Percentiles rank a stretch among this genome's conserved stretches.
Conservation (phyloP, 768 basidiomycete genomes). For the Russula ochroleuca region DNA sequence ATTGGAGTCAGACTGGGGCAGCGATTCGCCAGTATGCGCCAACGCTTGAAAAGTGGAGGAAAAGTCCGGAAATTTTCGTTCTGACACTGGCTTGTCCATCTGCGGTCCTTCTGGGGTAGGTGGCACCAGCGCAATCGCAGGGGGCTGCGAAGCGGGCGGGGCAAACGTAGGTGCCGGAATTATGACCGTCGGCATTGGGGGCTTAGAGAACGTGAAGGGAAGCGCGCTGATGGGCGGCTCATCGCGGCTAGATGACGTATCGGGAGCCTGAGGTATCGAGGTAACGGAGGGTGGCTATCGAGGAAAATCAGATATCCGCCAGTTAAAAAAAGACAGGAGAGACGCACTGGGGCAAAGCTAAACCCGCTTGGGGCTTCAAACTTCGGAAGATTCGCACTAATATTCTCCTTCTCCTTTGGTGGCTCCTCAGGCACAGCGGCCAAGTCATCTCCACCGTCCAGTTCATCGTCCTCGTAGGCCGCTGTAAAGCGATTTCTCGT, state of each 20-base stretch:
- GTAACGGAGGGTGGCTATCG: conserved; percentile 21
- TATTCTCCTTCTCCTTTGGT: conserved; percentile 39
- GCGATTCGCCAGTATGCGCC: conserved; percentile 28
- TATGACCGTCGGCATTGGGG: conserved; percentile 25
- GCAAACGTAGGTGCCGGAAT: conserved; percentile 29
- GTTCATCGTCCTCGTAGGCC: conserved; percentile 48
- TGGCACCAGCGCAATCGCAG: conserved; percentile 33
- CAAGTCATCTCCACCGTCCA: conserved; percentile 35
- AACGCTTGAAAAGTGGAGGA: conserved; percentile 52
- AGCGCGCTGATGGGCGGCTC: conserved; percentile 27
- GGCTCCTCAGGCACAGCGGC: conserved; percentile 38
- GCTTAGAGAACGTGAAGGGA: conserved; percentile 26
- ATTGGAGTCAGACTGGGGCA: conserved; percentile 29
- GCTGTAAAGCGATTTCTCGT: conserved; percentile 62
- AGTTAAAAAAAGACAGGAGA: not conserved
- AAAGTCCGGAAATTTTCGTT: conserved; percentile 53
- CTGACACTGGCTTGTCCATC: conserved; percentile 14
- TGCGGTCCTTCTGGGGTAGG: conserved; percentile 31
- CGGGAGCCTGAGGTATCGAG: conserved; percentile 32
- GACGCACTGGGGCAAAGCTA: conserved; percentile 60
- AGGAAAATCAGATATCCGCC: conserved; percentile 12
- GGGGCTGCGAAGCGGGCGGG: conserved; percentile 14
- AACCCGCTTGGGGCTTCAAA: conserved; percentile 63
- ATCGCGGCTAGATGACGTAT: conserved; percentile 59
- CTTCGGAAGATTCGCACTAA: conserved; percentile 42